Percentiles rank a stretch among this genome's conserved stretches.
Conservation (phyloP, 2,329 filamentous ascomycete species). For the Trichophyton schoenleinii region DNA sequence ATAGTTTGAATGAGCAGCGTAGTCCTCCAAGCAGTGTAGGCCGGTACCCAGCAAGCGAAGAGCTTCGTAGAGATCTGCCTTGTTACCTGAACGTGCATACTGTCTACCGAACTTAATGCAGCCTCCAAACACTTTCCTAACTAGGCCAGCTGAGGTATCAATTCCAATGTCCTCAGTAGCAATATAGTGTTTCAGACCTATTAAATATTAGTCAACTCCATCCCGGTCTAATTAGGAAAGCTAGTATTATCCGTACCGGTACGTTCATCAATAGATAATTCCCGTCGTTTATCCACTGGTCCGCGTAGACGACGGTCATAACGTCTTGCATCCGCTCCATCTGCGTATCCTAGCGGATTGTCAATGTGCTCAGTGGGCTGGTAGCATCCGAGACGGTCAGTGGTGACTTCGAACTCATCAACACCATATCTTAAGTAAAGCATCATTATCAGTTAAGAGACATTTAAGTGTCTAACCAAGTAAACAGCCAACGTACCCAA, state of each 20-base stretch:
- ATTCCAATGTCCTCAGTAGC: slow-evolving; percentile 68
- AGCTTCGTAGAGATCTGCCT: slow-evolving; percentile 75
- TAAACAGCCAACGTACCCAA: slow-evolving; percentile 45
- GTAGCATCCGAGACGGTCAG: slow-evolving; percentile 67
- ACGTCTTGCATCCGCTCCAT: slow-evolving; percentile 70
- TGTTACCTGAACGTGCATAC: slow-evolving; percentile 53
- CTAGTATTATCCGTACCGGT: slow-evolving; percentile 40
- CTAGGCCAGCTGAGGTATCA: slow-evolving; percentile 66
- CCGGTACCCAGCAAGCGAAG: slow-evolving; percentile 77
- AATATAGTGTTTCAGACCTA: slow-evolving; percentile 80
- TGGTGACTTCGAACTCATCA: slow-evolving; percentile 73
- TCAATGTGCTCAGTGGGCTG: slow-evolving; percentile 75
- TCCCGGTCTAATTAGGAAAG: not conserved
- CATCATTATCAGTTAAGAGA: not conserved
- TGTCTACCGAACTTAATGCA: slow-evolving; percentile 69
- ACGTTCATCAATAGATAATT: slow-evolving; percentile 63
- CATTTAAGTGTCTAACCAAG: not conserved
- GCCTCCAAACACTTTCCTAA: slow-evolving; percentile 58
- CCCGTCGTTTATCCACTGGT: slow-evolving; percentile 63
- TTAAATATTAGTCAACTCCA: slow-evolving; percentile 9
- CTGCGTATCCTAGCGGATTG: slow-evolving; percentile 69
- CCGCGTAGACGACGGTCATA: slow-evolving; percentile 73
- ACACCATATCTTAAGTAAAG: slow-evolving; percentile 42
- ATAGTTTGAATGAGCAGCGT: slow-evolving; percentile 88
- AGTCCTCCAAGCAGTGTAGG: slow-evolving; percentile 85